These are phyloP conservation scores for Kluyveromyces aestuarii DNA, from an alignment of 805 yeast species.

Conservation along the genomic window DNA sequence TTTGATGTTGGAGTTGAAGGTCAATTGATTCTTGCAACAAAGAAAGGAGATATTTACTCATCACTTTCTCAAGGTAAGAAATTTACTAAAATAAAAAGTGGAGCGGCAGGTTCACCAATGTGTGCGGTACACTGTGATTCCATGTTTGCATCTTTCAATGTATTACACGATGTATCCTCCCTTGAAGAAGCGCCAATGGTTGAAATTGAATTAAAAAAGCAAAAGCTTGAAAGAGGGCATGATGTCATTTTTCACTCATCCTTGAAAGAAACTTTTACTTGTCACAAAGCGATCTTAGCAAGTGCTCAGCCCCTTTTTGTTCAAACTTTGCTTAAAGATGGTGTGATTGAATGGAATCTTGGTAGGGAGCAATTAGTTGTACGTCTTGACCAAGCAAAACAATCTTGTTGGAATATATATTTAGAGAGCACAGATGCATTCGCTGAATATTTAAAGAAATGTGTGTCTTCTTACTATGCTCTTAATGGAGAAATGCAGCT, in stretches of 20 bases:
- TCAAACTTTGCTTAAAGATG: slow-evolving; percentile 2
- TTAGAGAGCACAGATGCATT: background rate
- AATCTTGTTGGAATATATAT: background rate
- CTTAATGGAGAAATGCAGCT: background rate
- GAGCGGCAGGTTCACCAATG: slow-evolving; percentile 26
- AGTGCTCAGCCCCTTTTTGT: slow-evolving; percentile 11
- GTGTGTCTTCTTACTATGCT: background rate
- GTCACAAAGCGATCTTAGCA: slow-evolving; percentile 17
- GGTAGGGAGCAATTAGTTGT: background rate
- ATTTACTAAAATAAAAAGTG: slow-evolving; percentile 20
- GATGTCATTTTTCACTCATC: slow-evolving; percentile 10
- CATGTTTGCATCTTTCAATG: slow-evolving; percentile 54
- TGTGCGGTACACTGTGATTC: slow-evolving; percentile 55
- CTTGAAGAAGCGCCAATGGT: background rate
- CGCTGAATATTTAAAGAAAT: background rate
- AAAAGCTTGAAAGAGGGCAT: background rate
- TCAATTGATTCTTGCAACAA: slow-evolving; percentile 55
- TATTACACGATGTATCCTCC: slow-evolving; percentile 26
- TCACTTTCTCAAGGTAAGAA: slow-evolving; percentile 4
- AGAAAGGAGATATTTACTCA: slow-evolving; percentile 58
- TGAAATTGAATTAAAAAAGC: background rate
- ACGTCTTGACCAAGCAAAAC: background rate
- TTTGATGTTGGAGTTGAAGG: slow-evolving; percentile 64
- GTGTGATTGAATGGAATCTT: slow-evolving; percentile 4
- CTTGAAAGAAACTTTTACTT: slow-evolving; percentile 12